These are phyloP conservation scores for Aaosphaeria pasadenensis DNA, from an alignment of 2,329 filamentous ascomycete species.

Conservation along the genomic window DNA sequence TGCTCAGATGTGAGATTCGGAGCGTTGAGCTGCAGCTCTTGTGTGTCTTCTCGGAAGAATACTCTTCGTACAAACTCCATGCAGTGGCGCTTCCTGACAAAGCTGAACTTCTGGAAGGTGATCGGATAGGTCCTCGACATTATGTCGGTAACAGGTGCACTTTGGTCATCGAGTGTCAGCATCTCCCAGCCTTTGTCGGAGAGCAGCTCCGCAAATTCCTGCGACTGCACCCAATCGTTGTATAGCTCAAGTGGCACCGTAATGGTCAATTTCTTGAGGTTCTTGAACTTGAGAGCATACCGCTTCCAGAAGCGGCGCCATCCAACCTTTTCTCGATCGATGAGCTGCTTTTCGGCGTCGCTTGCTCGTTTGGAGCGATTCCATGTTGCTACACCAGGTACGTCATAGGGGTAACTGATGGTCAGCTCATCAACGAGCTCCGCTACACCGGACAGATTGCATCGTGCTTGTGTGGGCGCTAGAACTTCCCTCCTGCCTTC, in stretches of 20 bases:
- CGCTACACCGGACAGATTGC: conserved; percentile 29
- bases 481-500: conserved; percentile 23
- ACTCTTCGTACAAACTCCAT: conserved; percentile 32
- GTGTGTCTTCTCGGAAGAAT: conserved; percentile 27
- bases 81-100: conserved; percentile 15
- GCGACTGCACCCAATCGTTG: conserved; percentile 25
- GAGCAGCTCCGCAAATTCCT: conserved; percentile 17
- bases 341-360: conserved; percentile 22
- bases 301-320: conserved; percentile 37
- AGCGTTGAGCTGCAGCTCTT: conserved; percentile 11
- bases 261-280: conserved; percentile 32
- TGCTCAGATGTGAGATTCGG: conserved; percentile 11
- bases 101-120: conserved; percentile 7
- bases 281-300: conserved; percentile 32
- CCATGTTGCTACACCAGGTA: conserved; percentile 29
- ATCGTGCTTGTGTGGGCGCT: conserved; percentile 29
- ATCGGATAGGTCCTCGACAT: conserved; percentile 13
- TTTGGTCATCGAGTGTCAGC: conserved; percentile 24
- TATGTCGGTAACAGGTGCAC: conserved; percentile 7
- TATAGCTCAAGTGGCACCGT: conserved; percentile 31
- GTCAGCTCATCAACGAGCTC: conserved; percentile 35
- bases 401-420: conserved; percentile 31
- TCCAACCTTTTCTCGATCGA: conserved; percentile 30
- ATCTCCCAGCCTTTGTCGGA: conserved; percentile 28
- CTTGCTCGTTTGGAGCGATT: conserved; percentile 18